Conservation (phyloP, 345 rosid species). For the Camelina laxa region DNA sequence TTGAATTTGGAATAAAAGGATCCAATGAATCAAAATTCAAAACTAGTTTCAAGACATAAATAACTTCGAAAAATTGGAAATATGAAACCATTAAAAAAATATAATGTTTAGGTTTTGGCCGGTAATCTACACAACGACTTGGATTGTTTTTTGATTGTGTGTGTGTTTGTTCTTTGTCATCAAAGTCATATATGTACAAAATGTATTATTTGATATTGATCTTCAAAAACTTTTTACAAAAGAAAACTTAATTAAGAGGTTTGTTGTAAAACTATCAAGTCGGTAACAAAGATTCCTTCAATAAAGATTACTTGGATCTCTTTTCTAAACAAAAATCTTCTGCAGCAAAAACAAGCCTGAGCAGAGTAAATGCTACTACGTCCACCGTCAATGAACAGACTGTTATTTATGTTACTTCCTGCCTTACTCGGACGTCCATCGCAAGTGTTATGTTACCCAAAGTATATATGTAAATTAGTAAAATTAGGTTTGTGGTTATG, state of each 20-base stretch:
- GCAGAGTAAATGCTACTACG: not conserved
- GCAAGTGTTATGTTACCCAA: no score
- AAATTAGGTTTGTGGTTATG: no score
- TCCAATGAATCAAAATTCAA: not conserved
- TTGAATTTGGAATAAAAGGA: not conserved
- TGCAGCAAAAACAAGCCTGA: conserved; percentile 11
- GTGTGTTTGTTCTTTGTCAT: conserved; percentile 5
- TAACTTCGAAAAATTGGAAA: not conserved
- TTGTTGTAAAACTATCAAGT: not conserved
- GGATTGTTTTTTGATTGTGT: conserved; percentile 12
- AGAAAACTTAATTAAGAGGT: not conserved
- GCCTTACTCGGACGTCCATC: not conserved
- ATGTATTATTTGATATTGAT: not conserved
- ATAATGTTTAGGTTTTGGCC: conserved; percentile 33
- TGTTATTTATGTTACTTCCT: not conserved
- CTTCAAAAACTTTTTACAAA: not conserved
- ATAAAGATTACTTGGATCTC: not conserved
- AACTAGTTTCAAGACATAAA: not conserved
- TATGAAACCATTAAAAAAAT: not conserved
- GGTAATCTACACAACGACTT: conserved; percentile 44
- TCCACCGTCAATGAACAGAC: not conserved
- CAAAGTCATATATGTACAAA: conserved; percentile 19
- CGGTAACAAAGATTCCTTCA: not conserved
- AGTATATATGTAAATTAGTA: no score
- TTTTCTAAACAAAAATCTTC: not conserved